Evolutionary conservation across 2,329 filamentous ascomycete species (phyloP), one percentile per base, ranked within the genome.

Genomic region (Trichophyton simii): DNA sequence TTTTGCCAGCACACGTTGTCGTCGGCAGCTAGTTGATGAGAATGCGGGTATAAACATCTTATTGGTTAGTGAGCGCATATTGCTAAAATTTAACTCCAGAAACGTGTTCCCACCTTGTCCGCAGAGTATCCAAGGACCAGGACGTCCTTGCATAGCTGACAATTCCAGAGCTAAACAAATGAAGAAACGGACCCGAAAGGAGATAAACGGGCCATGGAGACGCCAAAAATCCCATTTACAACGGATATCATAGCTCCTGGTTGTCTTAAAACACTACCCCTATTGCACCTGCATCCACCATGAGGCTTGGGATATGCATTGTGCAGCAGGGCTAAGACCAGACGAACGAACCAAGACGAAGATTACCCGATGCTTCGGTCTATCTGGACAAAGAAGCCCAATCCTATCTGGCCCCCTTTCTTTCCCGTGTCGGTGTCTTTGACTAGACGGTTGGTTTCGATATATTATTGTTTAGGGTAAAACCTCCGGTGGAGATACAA

Each of bases 71-170:
- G 50, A 55, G 31, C 50, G 28, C 9, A 20, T 28, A 36, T 11
- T 28, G 50, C 20, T 31, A 55, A 55, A 50, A 36, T 28, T 36
- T 55, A 55, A 36, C 28, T 34, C n/a, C 28, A 34, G n/a, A 55
- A 55, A 55, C 50, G 50, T 55, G 50, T n/a, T 36, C 34, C 50
- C 50, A 55, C 50, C 50, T 28, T 55, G 50, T 18, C 9, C 28
- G 18, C 8, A 36, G 34, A 38, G 25, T 36, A 34, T 34, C 31
- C 50, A 36, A 9, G 22, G 20, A 15, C 50, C 6, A 20, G 34
- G 31, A 36, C 34, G 50, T 31, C 50, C 50, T 55, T 55, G 50
- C 50, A 55, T 34, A 55, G 50, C 50, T 55, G 50, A 55, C 28
- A 31, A 34, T 20, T 55, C 13, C 15, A 7, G 13, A 15, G 50